Base-by-base conservation (phyloP, 805 yeast genomes). In the Candida fluviatilis region DNA sequence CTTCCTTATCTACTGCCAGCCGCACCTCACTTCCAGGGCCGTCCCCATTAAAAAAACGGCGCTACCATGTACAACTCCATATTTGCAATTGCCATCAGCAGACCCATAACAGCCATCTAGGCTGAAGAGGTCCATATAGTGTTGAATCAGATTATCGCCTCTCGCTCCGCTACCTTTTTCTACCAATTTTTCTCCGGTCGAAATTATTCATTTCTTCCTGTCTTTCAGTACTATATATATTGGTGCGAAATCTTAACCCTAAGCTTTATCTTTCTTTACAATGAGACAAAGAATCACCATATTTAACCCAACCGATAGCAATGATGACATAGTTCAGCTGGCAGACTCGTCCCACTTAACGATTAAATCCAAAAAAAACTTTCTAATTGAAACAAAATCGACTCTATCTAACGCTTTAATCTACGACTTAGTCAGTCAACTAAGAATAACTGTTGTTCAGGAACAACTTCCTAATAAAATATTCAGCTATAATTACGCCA, bases 271-370 rank as follows among this genome's bases (percentile, higher is more conserved):
- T 21, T 21, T 10, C 10, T 6, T 10, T 10, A 21, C 29, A 52
- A 42, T 51, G 32, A 58, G 54, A 46, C 67, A 63, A 32, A 48
- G 69, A 45, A 50, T 56, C 12, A 61, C 69, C 15, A 39, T 62
- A 21, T 47, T 52, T 41, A 62, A 62, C 41, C 62, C 60, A 11
- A 44, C 41, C 4, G 24, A 38, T 3, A 43, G 46, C 18, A 53
- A 59, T 36, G 64, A 60, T 34, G 48, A 45, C 15, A 35, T 62
- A 14, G 50, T 64, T 8, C 31, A 44, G 11, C 26, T 35, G 4
- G 41, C 53, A 7, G 43, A 45, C 34, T 19, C 38, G 6, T 41
- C 49, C 1, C 36, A 43, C 28, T 28, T 55, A 10, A 32, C 23
- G 16, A 25, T 55, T 6, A 17, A 19, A 1, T 16, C 45, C 4